Evolutionary conservation across 768 basidiomycete species (phyloP).

Genomic region (Russula earlei): DNA sequence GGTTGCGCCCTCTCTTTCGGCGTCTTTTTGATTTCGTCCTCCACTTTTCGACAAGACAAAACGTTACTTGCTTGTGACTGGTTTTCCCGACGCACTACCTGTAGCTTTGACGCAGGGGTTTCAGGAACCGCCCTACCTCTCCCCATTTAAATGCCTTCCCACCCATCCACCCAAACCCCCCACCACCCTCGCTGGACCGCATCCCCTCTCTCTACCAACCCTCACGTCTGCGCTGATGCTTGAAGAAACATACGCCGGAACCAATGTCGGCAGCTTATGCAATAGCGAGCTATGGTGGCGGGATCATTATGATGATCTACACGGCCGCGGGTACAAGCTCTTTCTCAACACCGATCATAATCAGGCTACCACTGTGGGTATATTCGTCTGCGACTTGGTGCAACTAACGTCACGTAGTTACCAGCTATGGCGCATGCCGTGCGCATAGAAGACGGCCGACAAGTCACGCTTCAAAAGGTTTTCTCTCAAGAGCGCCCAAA

Average conservation of each 20-base stretch:
- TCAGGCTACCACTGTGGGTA: conserved; percentile 1
- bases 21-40: conserved; percentile 17
- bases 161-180: too few species aligned
- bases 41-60: conserved; percentile 21
- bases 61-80: conserved; percentile 10
- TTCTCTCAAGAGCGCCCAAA: conserved; percentile 4
- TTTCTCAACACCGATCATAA: conserved; percentile 4
- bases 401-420: not conserved
- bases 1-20: conserved; percentile 20
- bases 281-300: conserved; percentile 11
- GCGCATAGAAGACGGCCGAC: conserved; percentile 13
- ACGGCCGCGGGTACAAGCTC: conserved; percentile 8
- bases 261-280: conserved; percentile 1
- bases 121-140: too few species aligned
- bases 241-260: not conserved
- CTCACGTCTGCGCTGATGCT: not conserved
- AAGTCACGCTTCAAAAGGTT: conserved; percentile 20
- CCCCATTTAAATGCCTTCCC: too few species aligned
- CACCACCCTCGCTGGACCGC: too few species aligned
- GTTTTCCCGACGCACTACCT: conserved; percentile 28
- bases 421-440: conserved; percentile 15
- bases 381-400: too few species aligned
- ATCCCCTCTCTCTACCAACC: too few species aligned
- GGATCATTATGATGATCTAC: conserved; percentile 6
- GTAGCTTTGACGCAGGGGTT: too few species aligned